Percentiles rank a stretch among this genome's conserved stretches.
phyloP scores from a whole-genome alignment of 345 rosid species.

The Populus nigra region DNA sequence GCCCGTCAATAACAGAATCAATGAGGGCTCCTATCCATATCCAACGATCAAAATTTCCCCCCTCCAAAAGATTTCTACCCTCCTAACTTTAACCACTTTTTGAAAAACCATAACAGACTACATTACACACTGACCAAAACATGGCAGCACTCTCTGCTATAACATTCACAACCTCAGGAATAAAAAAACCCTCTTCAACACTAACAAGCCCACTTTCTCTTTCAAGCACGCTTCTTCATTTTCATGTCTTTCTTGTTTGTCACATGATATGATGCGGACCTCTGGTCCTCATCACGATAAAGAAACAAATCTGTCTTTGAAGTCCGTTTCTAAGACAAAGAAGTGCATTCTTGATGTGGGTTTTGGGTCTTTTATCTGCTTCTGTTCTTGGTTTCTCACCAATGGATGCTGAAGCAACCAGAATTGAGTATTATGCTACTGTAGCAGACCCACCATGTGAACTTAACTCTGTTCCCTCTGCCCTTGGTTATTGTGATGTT shows the following conservation, averaged over 20 bases:
- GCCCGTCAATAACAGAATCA: background rate
- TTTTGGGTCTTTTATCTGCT: slow-evolving; percentile 64
- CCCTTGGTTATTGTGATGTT: slow-evolving; percentile 86
- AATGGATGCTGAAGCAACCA: slow-evolving; percentile 73
- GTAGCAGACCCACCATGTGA: slow-evolving; percentile 79
- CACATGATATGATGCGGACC: background rate
- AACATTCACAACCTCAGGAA: slow-evolving; percentile 18
- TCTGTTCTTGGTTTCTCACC: slow-evolving; percentile 61
- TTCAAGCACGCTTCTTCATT: slow-evolving; percentile 24
- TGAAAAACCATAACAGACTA: background rate
- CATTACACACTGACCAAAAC: background rate
- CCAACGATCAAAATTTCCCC: slow-evolving; percentile 5
- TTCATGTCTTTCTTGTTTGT: slow-evolving; percentile 13
- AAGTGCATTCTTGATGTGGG: slow-evolving; percentile 46
- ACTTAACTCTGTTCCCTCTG: slow-evolving; percentile 60
- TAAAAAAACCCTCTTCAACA: background rate
- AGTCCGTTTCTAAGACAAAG: slow-evolving; percentile 22
- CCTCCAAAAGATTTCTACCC: background rate
- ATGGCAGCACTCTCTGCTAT: slow-evolving; percentile 32
- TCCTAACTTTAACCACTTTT: slow-evolving; percentile 1
- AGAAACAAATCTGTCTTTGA: slow-evolving; percentile 18
- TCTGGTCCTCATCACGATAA: background rate
- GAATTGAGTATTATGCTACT: slow-evolving; percentile 85
- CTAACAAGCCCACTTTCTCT: slow-evolving; percentile 3
- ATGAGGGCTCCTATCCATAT: background rate